A percentile compares a stretch with the other conserved stretches of the same genome.
Evolutionary conservation across 2,329 filamentous ascomycete species (phyloP).

Genomic region (Ramichloridium luteum): DNA sequence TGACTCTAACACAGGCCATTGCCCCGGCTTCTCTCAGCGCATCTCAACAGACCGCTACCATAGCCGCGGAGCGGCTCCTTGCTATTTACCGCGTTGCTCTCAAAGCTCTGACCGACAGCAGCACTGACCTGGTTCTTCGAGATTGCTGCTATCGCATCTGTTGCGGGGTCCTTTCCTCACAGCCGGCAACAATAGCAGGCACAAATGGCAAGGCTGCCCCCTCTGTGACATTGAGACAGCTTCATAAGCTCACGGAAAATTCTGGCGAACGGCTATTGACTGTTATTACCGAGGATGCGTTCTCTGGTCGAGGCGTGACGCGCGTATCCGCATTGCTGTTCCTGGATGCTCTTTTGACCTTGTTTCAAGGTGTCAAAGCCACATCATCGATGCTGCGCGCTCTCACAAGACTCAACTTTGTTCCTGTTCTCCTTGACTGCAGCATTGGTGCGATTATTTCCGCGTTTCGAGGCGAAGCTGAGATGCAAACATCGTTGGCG

Average conservation of each 20-base stretch:
- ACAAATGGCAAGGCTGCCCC: conserved; percentile 7
- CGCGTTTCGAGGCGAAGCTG: conserved; percentile 42
- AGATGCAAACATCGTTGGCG: conserved; percentile 43
- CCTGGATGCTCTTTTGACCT: conserved; percentile 62
- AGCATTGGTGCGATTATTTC: conserved; percentile 63
- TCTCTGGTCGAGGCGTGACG: conserved; percentile 67
- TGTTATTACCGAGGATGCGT: conserved; percentile 84
- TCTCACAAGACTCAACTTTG: conserved; percentile 77
- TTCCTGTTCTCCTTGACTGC: conserved; percentile 79
- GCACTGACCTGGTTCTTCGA: conserved; percentile 58
- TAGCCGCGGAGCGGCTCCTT: conserved; percentile 71
- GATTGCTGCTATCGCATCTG: conserved; percentile 85
- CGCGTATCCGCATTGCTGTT: conserved; percentile 77
- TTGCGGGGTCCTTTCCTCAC: conserved; percentile 35
- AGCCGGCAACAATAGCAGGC: conserved; percentile 7
- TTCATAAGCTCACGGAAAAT: conserved; percentile 58
- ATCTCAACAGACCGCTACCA: conserved; percentile 35
- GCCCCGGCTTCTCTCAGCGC: conserved; percentile 39
- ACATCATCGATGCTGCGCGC: conserved; percentile 65
- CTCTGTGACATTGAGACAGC: conserved; percentile 16
- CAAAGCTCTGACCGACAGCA: conserved; percentile 62
- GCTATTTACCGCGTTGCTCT: conserved; percentile 84
- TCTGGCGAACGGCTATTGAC: conserved; percentile 74
- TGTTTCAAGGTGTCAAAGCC: conserved; percentile 55
- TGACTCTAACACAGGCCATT: conserved; percentile 59